phyloP scores from a whole-genome alignment of 768 basidiomycete species.

The Leccinum imitatum region DNA sequence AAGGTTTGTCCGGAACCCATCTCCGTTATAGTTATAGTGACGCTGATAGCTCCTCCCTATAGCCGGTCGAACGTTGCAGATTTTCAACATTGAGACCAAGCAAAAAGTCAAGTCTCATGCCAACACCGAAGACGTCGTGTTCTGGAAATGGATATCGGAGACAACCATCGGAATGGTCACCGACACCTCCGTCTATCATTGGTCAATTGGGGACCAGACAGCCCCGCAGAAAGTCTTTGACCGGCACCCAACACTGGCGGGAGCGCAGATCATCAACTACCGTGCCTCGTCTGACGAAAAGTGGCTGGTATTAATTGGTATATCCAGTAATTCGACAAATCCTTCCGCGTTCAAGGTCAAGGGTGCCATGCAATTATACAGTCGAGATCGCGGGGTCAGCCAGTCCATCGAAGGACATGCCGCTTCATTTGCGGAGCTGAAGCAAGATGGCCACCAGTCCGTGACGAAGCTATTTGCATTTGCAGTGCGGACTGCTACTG shows the following conservation, averaged over 20 bases:
- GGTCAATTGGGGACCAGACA: slow-evolving; percentile 74
- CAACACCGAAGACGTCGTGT: slow-evolving; percentile 91
- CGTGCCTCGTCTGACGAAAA: slow-evolving; percentile 90
- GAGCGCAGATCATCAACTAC: slow-evolving; percentile 98
- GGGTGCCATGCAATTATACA: slow-evolving; percentile 97
- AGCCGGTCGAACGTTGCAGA: slow-evolving; percentile 94
- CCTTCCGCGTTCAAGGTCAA: slow-evolving; percentile 98
- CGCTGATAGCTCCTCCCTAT: slow-evolving; percentile 11
- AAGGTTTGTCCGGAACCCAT: slow-evolving; percentile 49
- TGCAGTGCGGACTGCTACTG: slow-evolving; percentile 92
- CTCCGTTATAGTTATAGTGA: neutral
- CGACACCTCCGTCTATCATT: slow-evolving; percentile 89
- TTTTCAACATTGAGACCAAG: slow-evolving; percentile 98
- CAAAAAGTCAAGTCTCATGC: slow-evolving; percentile 96
- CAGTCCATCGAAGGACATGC: slow-evolving; percentile 99
- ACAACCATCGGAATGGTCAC: slow-evolving; percentile 94
- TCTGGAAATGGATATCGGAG: slow-evolving; percentile 98
- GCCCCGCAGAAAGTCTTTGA: slow-evolving; percentile 93
- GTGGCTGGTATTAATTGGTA: slow-evolving; percentile 96
- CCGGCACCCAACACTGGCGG: slow-evolving; percentile 90
- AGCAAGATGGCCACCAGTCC: slow-evolving; percentile 83
- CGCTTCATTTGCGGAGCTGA: slow-evolving; percentile 91
- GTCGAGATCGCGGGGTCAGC: slow-evolving; percentile 86
- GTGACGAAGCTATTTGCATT: slow-evolving; percentile 93
- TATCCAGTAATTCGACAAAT: slow-evolving; percentile 88